Percentiles rank a stretch among this genome's conserved stretches.
These are phyloP conservation scores for Pythium guiyangense DNA, from an alignment of 352 stramenopile genomes.

Conservation along the genomic window DNA sequence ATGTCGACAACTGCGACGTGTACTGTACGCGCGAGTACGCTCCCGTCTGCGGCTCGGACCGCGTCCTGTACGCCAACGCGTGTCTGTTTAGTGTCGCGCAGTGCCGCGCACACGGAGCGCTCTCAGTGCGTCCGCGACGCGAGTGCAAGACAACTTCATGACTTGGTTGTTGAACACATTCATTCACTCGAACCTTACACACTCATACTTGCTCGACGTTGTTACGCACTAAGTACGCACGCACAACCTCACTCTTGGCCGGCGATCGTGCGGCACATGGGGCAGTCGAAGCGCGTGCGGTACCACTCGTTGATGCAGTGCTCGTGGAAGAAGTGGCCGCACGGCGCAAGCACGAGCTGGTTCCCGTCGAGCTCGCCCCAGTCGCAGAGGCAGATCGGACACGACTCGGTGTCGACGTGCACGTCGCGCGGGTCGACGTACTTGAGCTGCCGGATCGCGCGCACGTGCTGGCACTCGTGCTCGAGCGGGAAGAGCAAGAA, in stretches of 20 bases:
- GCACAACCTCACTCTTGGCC: slow-evolving; percentile 27
- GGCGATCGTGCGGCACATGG: slow-evolving; percentile 83
- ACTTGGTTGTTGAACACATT: too few species aligned
- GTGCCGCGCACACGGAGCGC: slow-evolving; percentile 9
- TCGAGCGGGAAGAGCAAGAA: slow-evolving; percentile 80
- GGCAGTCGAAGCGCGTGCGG: slow-evolving; percentile 83
- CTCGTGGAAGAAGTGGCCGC: slow-evolving; percentile 85
- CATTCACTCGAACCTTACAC: too few species aligned
- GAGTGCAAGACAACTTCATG: slow-evolving; percentile 1
- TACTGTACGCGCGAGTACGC: slow-evolving; percentile 24
- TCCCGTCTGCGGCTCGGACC: slow-evolving; percentile 29
- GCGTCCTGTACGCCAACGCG: slow-evolving; percentile 22
- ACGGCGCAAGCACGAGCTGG: slow-evolving; percentile 72
- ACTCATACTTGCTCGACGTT: too few species aligned
- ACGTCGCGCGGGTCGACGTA: slow-evolving; percentile 83
- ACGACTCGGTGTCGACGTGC: slow-evolving; percentile 74
- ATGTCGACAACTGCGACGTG: slow-evolving; percentile 10
- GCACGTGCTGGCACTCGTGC: slow-evolving; percentile 79
- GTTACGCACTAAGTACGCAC: too few species aligned
- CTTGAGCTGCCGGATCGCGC: slow-evolving; percentile 76
- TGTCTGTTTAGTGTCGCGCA: slow-evolving; percentile 21
- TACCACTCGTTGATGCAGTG: slow-evolving; percentile 90
- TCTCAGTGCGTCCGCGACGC: slow-evolving; percentile 6
- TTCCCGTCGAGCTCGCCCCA: slow-evolving; percentile 83
- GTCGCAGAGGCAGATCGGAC: slow-evolving; percentile 80